A percentile compares a stretch with the other conserved stretches of the same genome.
Evolutionary conservation across 139 green algal species (phyloP).

Genomic region (Chlorella sp.): DNA sequence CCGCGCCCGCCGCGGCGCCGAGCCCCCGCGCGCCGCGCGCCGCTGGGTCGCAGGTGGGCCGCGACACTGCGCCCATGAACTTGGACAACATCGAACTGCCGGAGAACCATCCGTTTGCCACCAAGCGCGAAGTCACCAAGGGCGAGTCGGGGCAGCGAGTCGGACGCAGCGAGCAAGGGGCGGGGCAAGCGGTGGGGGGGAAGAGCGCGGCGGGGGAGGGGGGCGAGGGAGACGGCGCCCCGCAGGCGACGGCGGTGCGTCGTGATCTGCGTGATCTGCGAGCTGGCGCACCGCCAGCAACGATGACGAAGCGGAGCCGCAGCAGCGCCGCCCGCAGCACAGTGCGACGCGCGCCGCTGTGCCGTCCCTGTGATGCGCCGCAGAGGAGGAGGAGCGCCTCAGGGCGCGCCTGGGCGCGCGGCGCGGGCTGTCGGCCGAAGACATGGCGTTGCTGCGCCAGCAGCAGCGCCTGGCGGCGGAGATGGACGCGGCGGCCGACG

Average conservation of each 20-base stretch:
- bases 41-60: no score
- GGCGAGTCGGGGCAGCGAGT: neutral
- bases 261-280: neutral
- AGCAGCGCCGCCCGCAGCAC: neutral
- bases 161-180: constrained; percentile 2
- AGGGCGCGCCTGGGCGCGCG: constrained; percentile 25
- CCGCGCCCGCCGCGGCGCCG: no score
- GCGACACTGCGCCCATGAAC: constrained; percentile 28
- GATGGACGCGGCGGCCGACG: neutral
- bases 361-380: neutral
- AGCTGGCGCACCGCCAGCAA: neutral
- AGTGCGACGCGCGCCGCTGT: neutral
- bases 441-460: constrained; percentile 35
- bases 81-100: constrained; percentile 78
- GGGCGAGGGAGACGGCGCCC: no score
- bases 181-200: neutral
- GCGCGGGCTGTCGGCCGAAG: constrained; percentile 44
- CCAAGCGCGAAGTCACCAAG: constrained; percentile 19
- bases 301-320: neutral
- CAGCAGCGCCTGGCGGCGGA: constrained; percentile 36
- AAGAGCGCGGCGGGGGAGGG: no score
- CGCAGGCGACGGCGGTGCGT: neutral
- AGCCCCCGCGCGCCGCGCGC: no score
- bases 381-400: constrained; percentile 55
- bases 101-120: constrained; percentile 83